Percentiles rank a stretch among this genome's conserved stretches.
These are phyloP conservation scores for Fusarium humuli DNA, from an alignment of 2,329 filamentous ascomycete genomes.

Conservation along the genomic window DNA sequence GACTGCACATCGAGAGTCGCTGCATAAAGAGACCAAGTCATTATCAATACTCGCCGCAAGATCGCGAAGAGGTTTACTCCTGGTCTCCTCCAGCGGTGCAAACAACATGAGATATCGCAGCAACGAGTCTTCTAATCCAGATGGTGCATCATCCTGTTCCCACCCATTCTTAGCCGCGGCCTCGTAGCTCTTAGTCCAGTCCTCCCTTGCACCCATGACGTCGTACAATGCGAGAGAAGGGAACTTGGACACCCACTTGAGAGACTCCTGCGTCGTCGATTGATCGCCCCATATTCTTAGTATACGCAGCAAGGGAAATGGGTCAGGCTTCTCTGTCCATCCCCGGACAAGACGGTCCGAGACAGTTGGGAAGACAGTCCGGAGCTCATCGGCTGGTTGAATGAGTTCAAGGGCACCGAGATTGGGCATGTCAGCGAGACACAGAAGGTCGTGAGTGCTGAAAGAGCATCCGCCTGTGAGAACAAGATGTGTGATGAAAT, in stretches of 20 bases:
- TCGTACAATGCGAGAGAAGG: constrained; percentile 61
- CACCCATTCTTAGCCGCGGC: constrained; percentile 50
- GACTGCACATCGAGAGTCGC: constrained; percentile 50
- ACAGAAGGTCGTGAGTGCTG: constrained; percentile 54
- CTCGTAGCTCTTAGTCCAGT: constrained; percentile 51
- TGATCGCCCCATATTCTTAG: constrained; percentile 59
- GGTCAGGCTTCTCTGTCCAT: constrained; percentile 56
- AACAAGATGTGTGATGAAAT: constrained; percentile 57
- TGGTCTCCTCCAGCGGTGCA: constrained; percentile 45
- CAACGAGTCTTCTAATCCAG: constrained; percentile 50
- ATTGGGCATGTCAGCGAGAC: constrained; percentile 57
- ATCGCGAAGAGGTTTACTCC: constrained; percentile 41
- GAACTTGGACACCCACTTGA: constrained; percentile 57
- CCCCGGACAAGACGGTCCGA: constrained; percentile 60
- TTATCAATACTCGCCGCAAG: constrained; percentile 51
- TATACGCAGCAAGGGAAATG: constrained; percentile 61
- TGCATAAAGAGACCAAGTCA: constrained; percentile 51
- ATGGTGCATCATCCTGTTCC: constrained; percentile 46
- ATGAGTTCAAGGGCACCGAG: constrained; percentile 62
- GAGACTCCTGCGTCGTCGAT: constrained; percentile 54
- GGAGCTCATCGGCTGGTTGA: constrained; percentile 50
- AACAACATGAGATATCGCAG: constrained; percentile 53
- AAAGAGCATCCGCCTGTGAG: constrained; percentile 54
- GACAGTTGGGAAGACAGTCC: constrained; percentile 52
- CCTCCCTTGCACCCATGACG: constrained; percentile 51